These are phyloP conservation scores for Paecilomyces variotii DNA, from an alignment of 2,329 filamentous ascomycete genomes.

Conservation along the genomic window DNA sequence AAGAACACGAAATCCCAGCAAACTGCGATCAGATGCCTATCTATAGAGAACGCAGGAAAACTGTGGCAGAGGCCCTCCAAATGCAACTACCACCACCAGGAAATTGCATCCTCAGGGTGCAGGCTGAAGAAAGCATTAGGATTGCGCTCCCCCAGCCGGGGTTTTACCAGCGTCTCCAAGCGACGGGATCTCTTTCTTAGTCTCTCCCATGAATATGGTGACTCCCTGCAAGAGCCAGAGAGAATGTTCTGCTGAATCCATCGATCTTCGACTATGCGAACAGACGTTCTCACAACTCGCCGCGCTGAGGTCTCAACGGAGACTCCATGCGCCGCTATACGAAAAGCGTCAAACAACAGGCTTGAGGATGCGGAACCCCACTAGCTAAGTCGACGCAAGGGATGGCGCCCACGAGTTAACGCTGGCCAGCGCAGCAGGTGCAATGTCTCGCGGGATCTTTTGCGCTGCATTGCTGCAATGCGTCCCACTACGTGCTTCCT, in stretches of 20 bases:
- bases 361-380: background rate
- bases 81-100: background rate
- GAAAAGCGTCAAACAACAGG: background rate
- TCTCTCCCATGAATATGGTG: background rate
- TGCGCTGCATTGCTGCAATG: background rate
- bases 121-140: background rate
- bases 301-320: background rate
- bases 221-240: background rate
- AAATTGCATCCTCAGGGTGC: background rate
- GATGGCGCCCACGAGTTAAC: slow-evolving; percentile 13
- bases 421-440: slow-evolving; percentile 16
- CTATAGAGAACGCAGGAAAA: background rate
- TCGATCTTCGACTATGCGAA: background rate
- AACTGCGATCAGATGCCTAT: background rate
- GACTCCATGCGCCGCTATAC: background rate
- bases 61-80: background rate
- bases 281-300: background rate
- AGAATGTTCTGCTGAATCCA: background rate
- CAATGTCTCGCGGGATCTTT: background rate
- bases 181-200: background rate
- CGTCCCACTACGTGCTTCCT: background rate
- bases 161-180: background rate
- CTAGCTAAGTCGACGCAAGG: slow-evolving; percentile 6
- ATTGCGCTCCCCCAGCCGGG: background rate
- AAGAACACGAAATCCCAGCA: background rate